Conservation (phyloP, 2,329 filamentous ascomycete genomes). For the Fusarium nelsonii region DNA sequence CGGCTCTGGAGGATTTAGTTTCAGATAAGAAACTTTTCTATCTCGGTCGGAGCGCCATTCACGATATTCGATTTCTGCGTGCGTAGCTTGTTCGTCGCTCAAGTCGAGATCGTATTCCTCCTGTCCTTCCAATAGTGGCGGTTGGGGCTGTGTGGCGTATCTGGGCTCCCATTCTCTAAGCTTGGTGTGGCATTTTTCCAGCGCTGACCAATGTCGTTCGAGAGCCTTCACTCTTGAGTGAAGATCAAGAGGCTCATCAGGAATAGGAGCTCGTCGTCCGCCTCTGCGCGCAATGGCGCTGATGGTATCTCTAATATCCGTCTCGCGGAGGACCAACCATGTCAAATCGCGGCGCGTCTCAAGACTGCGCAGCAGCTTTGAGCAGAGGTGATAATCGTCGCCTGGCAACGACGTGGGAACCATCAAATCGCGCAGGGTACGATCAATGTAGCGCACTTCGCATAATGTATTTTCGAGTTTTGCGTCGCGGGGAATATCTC, state of each 20-base stretch:
- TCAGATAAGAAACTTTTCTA: slow-evolving; percentile 20
- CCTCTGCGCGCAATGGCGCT: slow-evolving; percentile 25
- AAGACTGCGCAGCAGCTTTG: slow-evolving; percentile 22
- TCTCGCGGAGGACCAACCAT: slow-evolving; percentile 21
- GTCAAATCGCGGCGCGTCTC: slow-evolving; percentile 33
- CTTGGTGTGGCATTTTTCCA: slow-evolving; percentile 34
- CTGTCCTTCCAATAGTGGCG: background rate
- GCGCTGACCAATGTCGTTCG: slow-evolving; percentile 26
- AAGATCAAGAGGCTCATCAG: slow-evolving; percentile 22
- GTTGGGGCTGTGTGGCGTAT: slow-evolving; percentile 11
- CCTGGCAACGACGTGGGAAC: slow-evolving; percentile 29
- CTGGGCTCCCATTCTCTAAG: slow-evolving; percentile 30
- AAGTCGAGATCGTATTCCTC: background rate
- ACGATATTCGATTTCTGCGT: slow-evolving; percentile 25
- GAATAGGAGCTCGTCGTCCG: slow-evolving; percentile 10
- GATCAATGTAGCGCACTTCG: slow-evolving; percentile 33
- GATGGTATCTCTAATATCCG: slow-evolving; percentile 25
- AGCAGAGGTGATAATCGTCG: slow-evolving; percentile 31
- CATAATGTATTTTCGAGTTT: slow-evolving; percentile 30
- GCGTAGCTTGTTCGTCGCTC: slow-evolving; percentile 14
- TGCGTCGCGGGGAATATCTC: slow-evolving; percentile 22
- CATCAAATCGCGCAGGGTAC: slow-evolving; percentile 16
- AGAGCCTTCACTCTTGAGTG: slow-evolving; percentile 21
- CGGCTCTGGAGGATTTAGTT: slow-evolving; percentile 10
- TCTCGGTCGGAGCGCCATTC: slow-evolving; percentile 24